Evolutionary conservation across 2,329 filamentous ascomycete genomes (phyloP).

Genomic region (Colletotrichum costaricense): DNA sequence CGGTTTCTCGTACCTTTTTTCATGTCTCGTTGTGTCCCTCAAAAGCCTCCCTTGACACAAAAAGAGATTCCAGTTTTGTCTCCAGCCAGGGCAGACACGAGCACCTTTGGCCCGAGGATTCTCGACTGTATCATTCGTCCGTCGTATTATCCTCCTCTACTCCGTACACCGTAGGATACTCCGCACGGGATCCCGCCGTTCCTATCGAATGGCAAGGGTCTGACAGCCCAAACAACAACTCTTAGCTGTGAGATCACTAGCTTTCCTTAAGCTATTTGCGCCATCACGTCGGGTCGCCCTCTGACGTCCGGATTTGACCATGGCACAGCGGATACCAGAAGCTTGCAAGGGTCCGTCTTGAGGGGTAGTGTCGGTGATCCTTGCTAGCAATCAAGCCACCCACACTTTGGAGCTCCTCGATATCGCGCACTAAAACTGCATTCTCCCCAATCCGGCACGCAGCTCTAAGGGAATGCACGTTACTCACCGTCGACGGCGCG

Average conservation of each 20-base stretch:
- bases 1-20: slow-evolving; percentile 16
- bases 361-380: slow-evolving; percentile 25
- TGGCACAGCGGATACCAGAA: slow-evolving; percentile 6
- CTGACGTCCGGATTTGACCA: slow-evolving; percentile 25
- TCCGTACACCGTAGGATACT: too few species aligned
- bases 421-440: slow-evolving; percentile 22
- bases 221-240: not conserved
- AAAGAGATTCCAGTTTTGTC: not conserved
- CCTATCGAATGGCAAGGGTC: not conserved
- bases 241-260: not conserved
- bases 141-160: not conserved
- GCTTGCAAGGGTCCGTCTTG: slow-evolving; percentile 13
- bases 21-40: not conserved
- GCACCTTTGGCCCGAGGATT: not conserved
- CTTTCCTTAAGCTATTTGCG: slow-evolving; percentile 17
- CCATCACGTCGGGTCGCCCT: not conserved
- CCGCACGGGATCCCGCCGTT: not conserved
- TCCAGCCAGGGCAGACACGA: not conserved
- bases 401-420: slow-evolving; percentile 1
- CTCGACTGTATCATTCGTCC: not conserved
- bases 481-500: slow-evolving; percentile 24
- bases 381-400: slow-evolving; percentile 21
- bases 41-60: not conserved
- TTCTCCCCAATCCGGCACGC: slow-evolving; percentile 28
- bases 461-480: slow-evolving; percentile 29